Conservation (phyloP, 1,139 yeast genomes). For the Komagataea norvegica region DNA sequence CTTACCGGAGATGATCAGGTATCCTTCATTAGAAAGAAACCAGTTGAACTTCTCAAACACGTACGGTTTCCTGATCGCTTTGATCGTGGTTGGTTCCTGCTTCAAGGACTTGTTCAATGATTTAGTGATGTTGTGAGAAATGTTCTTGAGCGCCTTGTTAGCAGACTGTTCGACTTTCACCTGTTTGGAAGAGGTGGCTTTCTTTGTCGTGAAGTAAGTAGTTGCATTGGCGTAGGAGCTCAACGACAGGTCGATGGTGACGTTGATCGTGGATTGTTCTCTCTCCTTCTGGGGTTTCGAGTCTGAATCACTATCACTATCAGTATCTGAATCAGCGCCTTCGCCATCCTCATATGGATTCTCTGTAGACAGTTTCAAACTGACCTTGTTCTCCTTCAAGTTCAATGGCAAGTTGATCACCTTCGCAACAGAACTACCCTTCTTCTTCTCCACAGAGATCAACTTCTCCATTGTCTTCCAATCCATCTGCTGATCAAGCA, state of each 20-base stretch:
- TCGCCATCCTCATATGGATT: constrained; percentile 29
- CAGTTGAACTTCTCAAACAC: constrained; percentile 95
- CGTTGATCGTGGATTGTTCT: constrained; percentile 35
- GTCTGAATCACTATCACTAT: constrained; percentile 24
- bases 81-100: constrained; percentile 58
- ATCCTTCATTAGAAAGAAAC: constrained; percentile 89
- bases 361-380: constrained; percentile 51
- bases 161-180: constrained; percentile 78
- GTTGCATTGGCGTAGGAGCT: constrained; percentile 92
- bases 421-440: constrained; percentile 61
- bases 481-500: constrained; percentile 84
- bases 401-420: constrained; percentile 66
- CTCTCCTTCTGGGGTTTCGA: constrained; percentile 10
- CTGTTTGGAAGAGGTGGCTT: constrained; percentile 73
- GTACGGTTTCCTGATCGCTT: constrained; percentile 62
- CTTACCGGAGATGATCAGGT: constrained; percentile 80
- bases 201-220: constrained; percentile 75
- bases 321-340: constrained; percentile 30
- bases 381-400: constrained; percentile 63
- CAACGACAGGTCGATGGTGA: constrained; percentile 60
- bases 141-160: constrained; percentile 73
- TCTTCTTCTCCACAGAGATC: constrained; percentile 62
- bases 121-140: constrained; percentile 70
- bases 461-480: constrained; percentile 86
- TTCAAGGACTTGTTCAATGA: constrained; percentile 68